phyloP scores from a whole-genome alignment of 2,329 filamentous ascomycete species.

The Fusarium brachygibbosum region DNA sequence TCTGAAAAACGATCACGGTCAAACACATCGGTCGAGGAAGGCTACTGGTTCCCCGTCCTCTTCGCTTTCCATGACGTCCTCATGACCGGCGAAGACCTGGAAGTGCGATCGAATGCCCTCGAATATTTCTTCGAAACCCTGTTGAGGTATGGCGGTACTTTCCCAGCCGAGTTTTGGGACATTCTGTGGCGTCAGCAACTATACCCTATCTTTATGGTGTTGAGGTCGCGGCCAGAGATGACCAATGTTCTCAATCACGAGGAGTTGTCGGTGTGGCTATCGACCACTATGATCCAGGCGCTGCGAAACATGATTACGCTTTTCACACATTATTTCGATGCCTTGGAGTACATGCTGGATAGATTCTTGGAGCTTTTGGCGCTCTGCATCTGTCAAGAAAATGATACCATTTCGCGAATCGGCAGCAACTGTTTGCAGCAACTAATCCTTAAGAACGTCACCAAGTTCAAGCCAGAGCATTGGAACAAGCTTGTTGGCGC shows the following conservation, averaged over 20 bases:
- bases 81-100: conserved; percentile 98
- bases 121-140: conserved; percentile 98
- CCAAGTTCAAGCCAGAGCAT: conserved; percentile 87
- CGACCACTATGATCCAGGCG: conserved; percentile 99
- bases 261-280: conserved; percentile 97
- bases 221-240: conserved; percentile 97
- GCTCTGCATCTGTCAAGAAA: conserved; percentile 98
- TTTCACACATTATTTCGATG: conserved; percentile 98
- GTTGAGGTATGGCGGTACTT: conserved; percentile 89
- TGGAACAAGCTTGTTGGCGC: conserved; percentile 96
- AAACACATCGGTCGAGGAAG: conserved; percentile 92
- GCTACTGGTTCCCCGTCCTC: conserved; percentile 98
- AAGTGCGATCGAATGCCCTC: conserved; percentile 90
- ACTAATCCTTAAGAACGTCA: conserved; percentile 94
- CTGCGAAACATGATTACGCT: conserved; percentile 98
- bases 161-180: conserved; percentile 97
- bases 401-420: conserved; percentile 97
- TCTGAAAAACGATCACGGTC: conserved; percentile 70
- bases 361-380: conserved; percentile 95
- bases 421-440: conserved; percentile 98
- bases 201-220: conserved; percentile 98
- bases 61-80: conserved; percentile 99
- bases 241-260: conserved; percentile 95
- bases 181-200: conserved; percentile 96
- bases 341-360: conserved; percentile 97